Base-by-base conservation (phyloP, 2,329 filamentous ascomycete genomes). In the Alternaria dauci region DNA sequence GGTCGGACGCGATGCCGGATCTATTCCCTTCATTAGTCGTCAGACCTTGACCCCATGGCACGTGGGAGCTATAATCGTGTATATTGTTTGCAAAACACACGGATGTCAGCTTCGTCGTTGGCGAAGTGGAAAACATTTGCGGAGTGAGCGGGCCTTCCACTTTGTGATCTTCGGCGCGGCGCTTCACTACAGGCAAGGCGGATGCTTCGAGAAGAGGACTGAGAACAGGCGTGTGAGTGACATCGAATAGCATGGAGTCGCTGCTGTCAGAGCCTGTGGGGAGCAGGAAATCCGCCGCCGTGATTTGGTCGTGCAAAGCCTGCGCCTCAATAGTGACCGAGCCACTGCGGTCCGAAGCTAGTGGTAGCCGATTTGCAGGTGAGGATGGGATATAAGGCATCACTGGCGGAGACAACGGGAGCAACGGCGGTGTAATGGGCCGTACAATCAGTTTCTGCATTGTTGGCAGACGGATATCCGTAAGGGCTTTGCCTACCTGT, bases 101-200 rank as follows among this genome's bases (percentile, higher is more conserved):
- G 3, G 72, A 78, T 62, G 82, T 83, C 3, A 73, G 52, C 54
- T 77, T 80, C 66, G 81, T 81, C 39, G 70, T 62, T 2, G 78
- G 73, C 9, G 78, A 76, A 20, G 77, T 73, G 2, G 68, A 69
- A 28, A 77, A 74, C 16, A 76, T 74, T 3, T 73, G 74, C 26
- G 78, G 82, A 51, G 82, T 81, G 4, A 85, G 71, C 4, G 83
- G 82, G 4, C 76, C 76, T 59, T 85, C 83, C 1, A 84, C 71
- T 67, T 80, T 82, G 20, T 83, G 59, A 25, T 82, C 75, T 9
- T 76, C 66, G 12, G 68, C 63, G 46, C 68, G 77, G 4, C 77
- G 77, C 51, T 79, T 80, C 8, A 64, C 34, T 18, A 50, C 55
- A 7, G 71, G 68, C 23, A 73, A 71, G 50, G 32, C 62, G 16